A percentile compares a stretch with the other conserved stretches of the same genome.
phyloP scores from a whole-genome alignment of 2,329 filamentous ascomycete species.

The Polychaeton citri region DNA sequence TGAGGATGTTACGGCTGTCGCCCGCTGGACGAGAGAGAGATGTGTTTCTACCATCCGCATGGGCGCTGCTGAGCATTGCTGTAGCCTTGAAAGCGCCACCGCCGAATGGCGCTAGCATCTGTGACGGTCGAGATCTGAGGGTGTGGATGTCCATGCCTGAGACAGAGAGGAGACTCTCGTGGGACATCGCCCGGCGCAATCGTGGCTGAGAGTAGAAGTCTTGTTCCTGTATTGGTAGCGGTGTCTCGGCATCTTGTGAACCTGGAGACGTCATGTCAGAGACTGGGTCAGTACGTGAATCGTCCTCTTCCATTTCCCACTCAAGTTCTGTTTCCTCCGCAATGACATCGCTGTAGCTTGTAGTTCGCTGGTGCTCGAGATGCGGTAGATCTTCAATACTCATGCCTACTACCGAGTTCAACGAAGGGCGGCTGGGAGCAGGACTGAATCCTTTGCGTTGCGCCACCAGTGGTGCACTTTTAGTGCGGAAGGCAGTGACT shows the following conservation, averaged over 20 bases:
- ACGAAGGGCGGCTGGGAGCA: conserved; percentile 8
- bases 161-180: conserved; percentile 81
- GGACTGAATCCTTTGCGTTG: conserved; percentile 7
- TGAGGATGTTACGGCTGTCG: conserved; percentile 16
- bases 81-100: conserved; percentile 33
- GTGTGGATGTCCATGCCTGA: conserved; percentile 76
- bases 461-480: conserved; percentile 7
- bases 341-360: conserved; percentile 12
- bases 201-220: conserved; percentile 26
- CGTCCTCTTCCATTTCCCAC: conserved; percentile 12
- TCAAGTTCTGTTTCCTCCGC: conserved; percentile 17
- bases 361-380: conserved; percentile 6
- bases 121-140: conserved; percentile 59
- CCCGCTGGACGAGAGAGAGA: conserved; percentile 26
- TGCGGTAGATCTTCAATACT: conserved; percentile 16
- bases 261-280: conserved; percentile 10
- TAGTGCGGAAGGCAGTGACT: conserved; percentile 23
- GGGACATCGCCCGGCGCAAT: conserved; percentile 57
- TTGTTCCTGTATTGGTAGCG: conserved; percentile 17
- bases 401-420: conserved; percentile 18
- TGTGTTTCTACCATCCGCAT: conserved; percentile 19
- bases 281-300: neutral
- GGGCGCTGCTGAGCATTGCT: conserved; percentile 24
- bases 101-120: conserved; percentile 49
- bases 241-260: conserved; percentile 13